These are phyloP conservation scores for Podospora conica DNA, from an alignment of 495 filamentous ascomycete species.

Conservation along the genomic window DNA sequence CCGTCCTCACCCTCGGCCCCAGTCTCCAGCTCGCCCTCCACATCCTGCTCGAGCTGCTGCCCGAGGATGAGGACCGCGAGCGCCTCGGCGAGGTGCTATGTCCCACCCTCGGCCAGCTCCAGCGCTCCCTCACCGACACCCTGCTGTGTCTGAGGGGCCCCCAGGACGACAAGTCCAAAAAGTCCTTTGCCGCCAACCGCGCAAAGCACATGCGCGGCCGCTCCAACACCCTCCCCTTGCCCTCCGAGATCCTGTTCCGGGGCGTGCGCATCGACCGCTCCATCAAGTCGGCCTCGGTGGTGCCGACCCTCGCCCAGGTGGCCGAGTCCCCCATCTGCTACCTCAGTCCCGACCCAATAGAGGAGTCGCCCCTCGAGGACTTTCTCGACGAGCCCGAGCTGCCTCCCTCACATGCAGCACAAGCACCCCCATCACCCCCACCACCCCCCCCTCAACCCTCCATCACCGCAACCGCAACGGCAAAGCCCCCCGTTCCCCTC, in stretches of 20 bases:
- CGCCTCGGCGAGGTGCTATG: slow-evolving; percentile 26
- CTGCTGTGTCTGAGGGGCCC: slow-evolving; percentile 14
- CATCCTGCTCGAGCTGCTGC: slow-evolving; percentile 24
- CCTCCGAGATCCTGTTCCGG: background rate
- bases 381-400: background rate
- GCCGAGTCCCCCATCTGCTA: background rate
- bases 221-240: background rate
- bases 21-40: slow-evolving; percentile 25
- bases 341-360: background rate
- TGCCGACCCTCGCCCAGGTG: background rate
- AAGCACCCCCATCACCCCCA: background rate
- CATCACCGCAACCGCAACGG: background rate
- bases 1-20: slow-evolving; percentile 23
- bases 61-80: slow-evolving; percentile 23
- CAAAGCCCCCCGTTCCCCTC: background rate
- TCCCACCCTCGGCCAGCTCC: slow-evolving; percentile 26
- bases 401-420: background rate
- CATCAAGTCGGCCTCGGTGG: background rate
- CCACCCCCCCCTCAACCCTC: background rate
- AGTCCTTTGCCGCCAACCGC: background rate
- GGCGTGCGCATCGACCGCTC: background rate
- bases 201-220: background rate
- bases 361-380: background rate
- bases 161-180: background rate
- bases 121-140: slow-evolving; percentile 14